These are phyloP conservation scores for Sisymbrium altissimum DNA, from an alignment of 345 rosid species.

Conservation along the genomic window DNA sequence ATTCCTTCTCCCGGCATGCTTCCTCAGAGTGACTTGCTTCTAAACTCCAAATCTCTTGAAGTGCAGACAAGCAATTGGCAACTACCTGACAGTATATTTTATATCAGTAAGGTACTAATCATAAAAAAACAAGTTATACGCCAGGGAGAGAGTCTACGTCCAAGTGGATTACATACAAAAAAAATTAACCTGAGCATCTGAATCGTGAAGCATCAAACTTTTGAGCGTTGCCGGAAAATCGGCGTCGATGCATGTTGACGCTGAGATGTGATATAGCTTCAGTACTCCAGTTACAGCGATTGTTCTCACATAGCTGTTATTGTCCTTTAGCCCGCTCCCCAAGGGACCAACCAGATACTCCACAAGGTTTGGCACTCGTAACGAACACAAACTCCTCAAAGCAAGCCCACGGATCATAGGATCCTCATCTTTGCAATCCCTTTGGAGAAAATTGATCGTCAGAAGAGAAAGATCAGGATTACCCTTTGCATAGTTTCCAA, in stretches of 20 bases:
- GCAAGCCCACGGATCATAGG: slow-evolving; percentile 99
- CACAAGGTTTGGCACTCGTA: slow-evolving; percentile 84
- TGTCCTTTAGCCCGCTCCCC: slow-evolving; percentile 77
- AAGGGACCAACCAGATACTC: slow-evolving; percentile 97
- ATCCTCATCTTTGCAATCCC: slow-evolving; percentile 94
- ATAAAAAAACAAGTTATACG: not conserved
- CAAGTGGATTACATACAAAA: not conserved
- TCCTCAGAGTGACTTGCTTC: slow-evolving; percentile 89
- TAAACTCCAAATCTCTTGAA: slow-evolving; percentile 94
- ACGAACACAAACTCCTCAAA: slow-evolving; percentile 80
- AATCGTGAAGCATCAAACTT: slow-evolving; percentile 82
- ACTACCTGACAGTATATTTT: slow-evolving; percentile 57
- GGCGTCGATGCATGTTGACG: slow-evolving; percentile 76
- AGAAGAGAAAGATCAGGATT: slow-evolving; percentile 91
- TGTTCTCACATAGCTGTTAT: slow-evolving; percentile 77
- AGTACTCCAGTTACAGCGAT: slow-evolving; percentile 89
- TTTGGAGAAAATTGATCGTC: slow-evolving; percentile 93
- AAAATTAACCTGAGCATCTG: slow-evolving; percentile 72
- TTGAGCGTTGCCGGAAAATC: slow-evolving; percentile 79
- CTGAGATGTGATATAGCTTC: slow-evolving; percentile 89
- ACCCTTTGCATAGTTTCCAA: slow-evolving; percentile 93
- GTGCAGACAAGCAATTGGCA: slow-evolving; percentile 80
- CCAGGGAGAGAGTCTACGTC: not conserved
- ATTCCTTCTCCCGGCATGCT: slow-evolving; percentile 79
- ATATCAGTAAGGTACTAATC: slow-evolving; percentile 6